These are phyloP conservation scores for Leccinum olivaceopallidum DNA, from an alignment of 768 basidiomycete genomes.

Conservation along the genomic window DNA sequence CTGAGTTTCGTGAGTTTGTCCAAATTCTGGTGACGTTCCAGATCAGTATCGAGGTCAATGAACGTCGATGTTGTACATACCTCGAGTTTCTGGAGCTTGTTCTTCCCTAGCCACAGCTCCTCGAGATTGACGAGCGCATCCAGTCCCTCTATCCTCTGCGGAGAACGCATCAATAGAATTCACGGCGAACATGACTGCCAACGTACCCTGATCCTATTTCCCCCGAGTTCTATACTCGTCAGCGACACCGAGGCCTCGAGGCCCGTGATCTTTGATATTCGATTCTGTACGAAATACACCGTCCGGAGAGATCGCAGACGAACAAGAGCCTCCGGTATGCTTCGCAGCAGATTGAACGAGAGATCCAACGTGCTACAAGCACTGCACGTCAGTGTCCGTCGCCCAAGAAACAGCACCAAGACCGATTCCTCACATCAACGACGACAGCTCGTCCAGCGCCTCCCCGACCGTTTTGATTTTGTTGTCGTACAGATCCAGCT, in stretches of 20 bases:
- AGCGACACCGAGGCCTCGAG: conserved; percentile 60
- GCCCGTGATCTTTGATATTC: conserved; percentile 76
- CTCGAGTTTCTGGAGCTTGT: conserved; percentile 90
- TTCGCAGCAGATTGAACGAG: conserved; percentile 89
- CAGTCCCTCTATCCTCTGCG: conserved; percentile 83
- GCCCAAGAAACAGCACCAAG: background rate
- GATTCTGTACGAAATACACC: conserved; percentile 96
- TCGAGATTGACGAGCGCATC: conserved; percentile 80
- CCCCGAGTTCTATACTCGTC: conserved; percentile 88
- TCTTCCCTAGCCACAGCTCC: conserved; percentile 97
- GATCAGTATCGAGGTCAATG: background rate
- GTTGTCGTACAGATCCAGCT: conserved; percentile 96
- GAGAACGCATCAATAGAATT: conserved; percentile 4
- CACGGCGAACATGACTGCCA: background rate
- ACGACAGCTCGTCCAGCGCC: conserved; percentile 57
- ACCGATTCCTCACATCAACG: conserved; percentile 50
- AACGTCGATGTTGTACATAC: conserved; percentile 35
- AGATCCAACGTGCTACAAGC: conserved; percentile 74
- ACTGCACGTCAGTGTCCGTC: background rate
- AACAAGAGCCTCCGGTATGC: conserved; percentile 62
- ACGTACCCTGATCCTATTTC: conserved; percentile 86
- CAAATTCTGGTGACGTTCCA: conserved; percentile 54
- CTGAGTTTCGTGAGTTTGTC: conserved; percentile 67
- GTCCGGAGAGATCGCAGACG: conserved; percentile 64
- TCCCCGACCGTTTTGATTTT: conserved; percentile 74